Evolutionary conservation across 352 stramenopile species (phyloP).

Genomic region (Salisapilia sapeloensis): DNA sequence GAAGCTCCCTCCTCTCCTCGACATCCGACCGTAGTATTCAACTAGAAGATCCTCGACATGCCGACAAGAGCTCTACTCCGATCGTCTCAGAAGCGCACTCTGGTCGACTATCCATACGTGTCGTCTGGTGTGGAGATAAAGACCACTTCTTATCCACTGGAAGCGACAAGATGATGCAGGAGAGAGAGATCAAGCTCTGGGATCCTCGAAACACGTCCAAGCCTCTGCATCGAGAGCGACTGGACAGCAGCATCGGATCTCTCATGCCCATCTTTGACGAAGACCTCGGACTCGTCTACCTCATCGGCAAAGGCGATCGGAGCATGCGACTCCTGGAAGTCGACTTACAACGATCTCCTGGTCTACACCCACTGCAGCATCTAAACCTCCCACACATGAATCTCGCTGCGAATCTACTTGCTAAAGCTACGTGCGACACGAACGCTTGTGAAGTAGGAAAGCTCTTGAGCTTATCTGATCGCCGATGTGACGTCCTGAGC

Average conservation of each 20-base stretch:
- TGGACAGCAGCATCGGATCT: conserved; percentile 42
- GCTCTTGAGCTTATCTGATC: conserved; percentile 32
- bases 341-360: conserved; percentile 13
- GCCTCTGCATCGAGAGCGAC: conserved; percentile 33
- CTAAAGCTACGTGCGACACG: conserved; percentile 33
- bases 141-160: conserved; percentile 41
- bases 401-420: conserved; percentile 25
- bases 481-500: conserved; percentile 32
- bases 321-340: conserved; percentile 44
- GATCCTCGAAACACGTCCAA: conserved; percentile 31
- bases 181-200: conserved; percentile 66
- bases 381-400: conserved; percentile 31
- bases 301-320: conserved; percentile 54
- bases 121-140: conserved; percentile 35
- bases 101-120: conserved; percentile 21
- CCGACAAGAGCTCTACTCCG: neutral
- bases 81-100: conserved; percentile 19
- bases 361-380: conserved; percentile 31
- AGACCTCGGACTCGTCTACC: conserved; percentile 48
- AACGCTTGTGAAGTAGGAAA: conserved; percentile 40
- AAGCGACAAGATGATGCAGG: conserved; percentile 42
- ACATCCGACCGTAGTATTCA: conserved; percentile 27
- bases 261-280: conserved; percentile 53
- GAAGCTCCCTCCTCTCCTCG: conserved; percentile 21
- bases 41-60: conserved; percentile 28